Base-by-base conservation (phyloP, 768 basidiomycete genomes). In the Leccinum fibrillosum region DNA sequence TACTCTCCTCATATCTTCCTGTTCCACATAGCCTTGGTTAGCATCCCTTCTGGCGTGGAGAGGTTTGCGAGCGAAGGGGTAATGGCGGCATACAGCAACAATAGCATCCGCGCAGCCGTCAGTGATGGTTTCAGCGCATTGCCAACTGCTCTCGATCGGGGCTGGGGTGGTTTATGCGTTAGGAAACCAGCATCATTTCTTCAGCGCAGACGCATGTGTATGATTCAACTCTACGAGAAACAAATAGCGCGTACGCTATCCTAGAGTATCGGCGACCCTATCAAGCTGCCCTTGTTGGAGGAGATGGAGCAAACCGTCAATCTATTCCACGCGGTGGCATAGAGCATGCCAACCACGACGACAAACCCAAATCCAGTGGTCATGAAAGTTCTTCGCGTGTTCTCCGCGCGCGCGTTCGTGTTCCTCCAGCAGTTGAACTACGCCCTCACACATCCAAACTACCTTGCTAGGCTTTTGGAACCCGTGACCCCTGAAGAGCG, bases 341-440 rank as follows among this genome's bases (percentile, higher is more conserved):
- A 78, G 58, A 85, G 80, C 58, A 35, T 59, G 2, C 68, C 62
- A 11, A 54, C 68, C 6, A 37, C 53, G 11, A 50, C 58, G 10
- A 47, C 61, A 37, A 72, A 53, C 37, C 56, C 63, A 11, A 69
- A 67, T 50, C 78, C 83, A 49, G 80, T 81, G 2, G 79, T 86
- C 17, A 80, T 80, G 53, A 85, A 83, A 63, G 82, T 92, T 5
- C 78, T 94, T 45, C 78, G 80, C 1, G 84, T 83, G n/a, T 94
- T 92, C 70, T 83, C 86, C 3, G 77, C 77, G 1, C 84, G 84
- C 59, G 86, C 88, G 0, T 73, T 94, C n/a, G 77, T 84, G 32
- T 82, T 96, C 25, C 77, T 97, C 1, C 92, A 94, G 67, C 90
- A 94, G 63, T 74, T 97, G 60, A 94, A 94, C 71, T 94, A 94